Conservation (phyloP, 2,329 filamentous ascomycete species). For the Capronia epimyces region DNA sequence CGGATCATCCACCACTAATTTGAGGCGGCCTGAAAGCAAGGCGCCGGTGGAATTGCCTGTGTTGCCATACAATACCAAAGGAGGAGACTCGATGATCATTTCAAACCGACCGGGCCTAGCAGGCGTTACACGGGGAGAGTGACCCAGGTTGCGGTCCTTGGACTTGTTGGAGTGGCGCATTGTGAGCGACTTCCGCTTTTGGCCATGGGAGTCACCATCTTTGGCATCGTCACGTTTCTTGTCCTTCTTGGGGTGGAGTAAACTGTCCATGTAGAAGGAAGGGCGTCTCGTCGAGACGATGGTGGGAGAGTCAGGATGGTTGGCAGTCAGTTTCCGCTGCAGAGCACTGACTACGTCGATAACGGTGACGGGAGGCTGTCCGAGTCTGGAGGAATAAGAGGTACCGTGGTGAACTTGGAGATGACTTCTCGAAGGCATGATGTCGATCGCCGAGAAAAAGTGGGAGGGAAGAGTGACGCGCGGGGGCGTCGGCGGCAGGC, state of each 20-base stretch:
- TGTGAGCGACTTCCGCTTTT: constrained; percentile 38
- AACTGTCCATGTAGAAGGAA: constrained; percentile 41
- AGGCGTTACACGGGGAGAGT: constrained; percentile 27
- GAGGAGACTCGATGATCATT: constrained; percentile 74
- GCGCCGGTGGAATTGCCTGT: constrained; percentile 73
- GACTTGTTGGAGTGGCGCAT: constrained; percentile 22
- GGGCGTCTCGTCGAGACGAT: constrained; percentile 31
- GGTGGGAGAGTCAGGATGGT: constrained; percentile 16
- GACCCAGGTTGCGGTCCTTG: constrained; percentile 19
- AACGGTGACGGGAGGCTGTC: constrained; percentile 20
- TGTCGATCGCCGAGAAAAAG: constrained; percentile 2
- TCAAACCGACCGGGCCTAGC: constrained; percentile 49
- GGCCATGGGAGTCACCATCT: constrained; percentile 36
- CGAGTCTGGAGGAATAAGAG: constrained; percentile 16
- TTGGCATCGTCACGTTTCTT: constrained; percentile 32
- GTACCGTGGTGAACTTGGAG: constrained; percentile 19
- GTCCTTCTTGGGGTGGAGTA: constrained; percentile 35
- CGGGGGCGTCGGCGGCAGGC: not conserved
- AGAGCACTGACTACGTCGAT: constrained; percentile 27
- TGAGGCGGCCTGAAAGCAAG: constrained; percentile 76
- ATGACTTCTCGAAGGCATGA: constrained; percentile 21
- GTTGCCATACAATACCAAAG: constrained; percentile 74
- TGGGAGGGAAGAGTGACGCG: not conserved
- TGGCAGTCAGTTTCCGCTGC: constrained; percentile 24
- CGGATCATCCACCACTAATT: constrained; percentile 62